Percentiles rank a stretch among this genome's conserved stretches.
Evolutionary conservation across 768 basidiomycete species (phyloP).

Genomic region (Hemileccinum impolitum): DNA sequence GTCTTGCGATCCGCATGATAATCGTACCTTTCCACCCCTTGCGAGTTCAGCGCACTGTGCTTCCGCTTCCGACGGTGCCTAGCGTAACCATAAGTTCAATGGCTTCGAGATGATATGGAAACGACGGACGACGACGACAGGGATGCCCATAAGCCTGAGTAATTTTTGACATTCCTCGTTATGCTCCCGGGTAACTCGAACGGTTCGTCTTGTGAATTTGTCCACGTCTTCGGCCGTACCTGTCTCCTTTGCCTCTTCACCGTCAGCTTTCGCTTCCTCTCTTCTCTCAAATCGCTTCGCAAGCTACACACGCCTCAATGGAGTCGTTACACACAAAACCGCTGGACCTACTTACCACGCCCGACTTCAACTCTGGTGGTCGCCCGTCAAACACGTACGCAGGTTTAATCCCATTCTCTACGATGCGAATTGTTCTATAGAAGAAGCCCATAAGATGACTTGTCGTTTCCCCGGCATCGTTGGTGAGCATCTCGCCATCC

Average conservation of each 20-base stretch:
- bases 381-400: conserved; percentile 98
- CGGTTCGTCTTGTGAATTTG: conserved; percentile 82
- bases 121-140: conserved; percentile 77
- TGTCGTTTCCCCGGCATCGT: conserved; percentile 97
- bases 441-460: conserved; percentile 99
- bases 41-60: conserved; percentile 98
- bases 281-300: conserved; percentile 90
- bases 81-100: not conserved
- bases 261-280: conserved; percentile 91
- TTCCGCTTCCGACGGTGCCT: conserved; percentile 99
- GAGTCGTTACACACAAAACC: not conserved
- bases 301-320: conserved; percentile 51
- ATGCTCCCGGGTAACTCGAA: conserved; percentile 93
- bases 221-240: conserved; percentile 94
- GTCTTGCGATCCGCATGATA: not conserved
- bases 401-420: conserved; percentile 98
- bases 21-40: conserved; percentile 80
- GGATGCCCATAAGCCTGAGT: conserved; percentile 94
- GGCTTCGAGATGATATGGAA: not conserved
- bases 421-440: conserved; percentile 95
- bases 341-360: conserved; percentile 66
- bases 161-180: conserved; percentile 92
- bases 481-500: conserved; percentile 95
- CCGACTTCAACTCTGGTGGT: conserved; percentile 95
- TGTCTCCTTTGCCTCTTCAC: conserved; percentile 94